Evolutionary conservation across 129 eudicot species (phyloP), one percentile per base, ranked within the genome.

Genomic region (Flaveria linearis): DNA sequence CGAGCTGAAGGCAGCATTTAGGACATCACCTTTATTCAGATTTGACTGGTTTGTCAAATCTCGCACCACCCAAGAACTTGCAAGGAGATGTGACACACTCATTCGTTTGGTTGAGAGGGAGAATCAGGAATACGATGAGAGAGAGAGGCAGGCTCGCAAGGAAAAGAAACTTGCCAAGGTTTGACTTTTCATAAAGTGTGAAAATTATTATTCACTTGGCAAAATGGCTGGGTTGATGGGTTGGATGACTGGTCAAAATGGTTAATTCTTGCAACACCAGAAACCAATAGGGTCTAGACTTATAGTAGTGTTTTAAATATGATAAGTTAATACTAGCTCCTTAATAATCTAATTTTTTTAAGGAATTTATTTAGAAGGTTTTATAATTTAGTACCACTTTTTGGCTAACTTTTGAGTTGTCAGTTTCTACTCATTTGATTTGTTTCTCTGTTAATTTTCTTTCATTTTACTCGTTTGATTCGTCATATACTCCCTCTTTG

Each of bases 31-130:
- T 2, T 57, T 89, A 83, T 95, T 95, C 74, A 91, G 96, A 20
- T 95, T 89, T 80, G 99, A 95, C 77, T 95, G 99, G 99, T 95
- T 95, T 85, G 96, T 95, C 17, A 95, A 95, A 82, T 95, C 99
- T 5, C 89, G 99, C 11, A 95, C 99, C 22, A 95, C 99, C 57
- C 96, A 87, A 62, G 99, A 95, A 80, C 97, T 95, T 71, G 94
- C 97, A 53, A 87, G 99, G 83, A 89, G 99, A 84, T 95, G 99
- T 64, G 99, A 95, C 72, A 81, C 99, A 1, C 92, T 95, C 33
- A 95, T 95, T 80, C 87, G 96, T 39, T 76, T 95, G 73, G 90
- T 95, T 65, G 99, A 95, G 88, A 86, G 86, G 80, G 99, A 95
- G 76, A 95, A 95, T 82, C 99, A 95, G 81, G 99, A 95, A 67